Conservation (phyloP, 352 stramenopile genomes). For the Pythium volutum region DNA sequence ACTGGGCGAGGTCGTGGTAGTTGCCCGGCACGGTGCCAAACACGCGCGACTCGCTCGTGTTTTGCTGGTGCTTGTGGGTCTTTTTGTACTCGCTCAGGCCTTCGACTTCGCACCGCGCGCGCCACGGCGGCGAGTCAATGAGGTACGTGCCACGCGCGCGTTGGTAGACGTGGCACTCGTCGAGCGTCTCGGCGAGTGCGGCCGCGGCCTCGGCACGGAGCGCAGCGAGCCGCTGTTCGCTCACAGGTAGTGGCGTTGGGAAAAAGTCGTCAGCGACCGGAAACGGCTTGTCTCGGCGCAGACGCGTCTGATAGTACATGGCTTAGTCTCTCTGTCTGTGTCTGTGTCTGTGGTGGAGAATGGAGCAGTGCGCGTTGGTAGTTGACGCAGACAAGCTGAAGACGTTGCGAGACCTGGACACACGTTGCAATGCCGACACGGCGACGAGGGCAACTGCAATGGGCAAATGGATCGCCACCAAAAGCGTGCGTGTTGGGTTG, state of each 20-base stretch:
- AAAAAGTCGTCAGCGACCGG: conserved; percentile 16
- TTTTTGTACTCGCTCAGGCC: conserved; percentile 19
- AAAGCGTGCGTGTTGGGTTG: neutral
- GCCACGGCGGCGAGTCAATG: conserved; percentile 10
- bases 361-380: neutral
- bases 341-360: neutral
- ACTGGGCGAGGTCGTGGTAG: conserved; percentile 20
- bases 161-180: conserved; percentile 8
- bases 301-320: conserved; percentile 13
- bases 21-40: conserved; percentile 17
- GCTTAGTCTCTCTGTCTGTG: no score
- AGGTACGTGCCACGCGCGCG: conserved; percentile 15
- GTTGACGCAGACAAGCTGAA: no score
- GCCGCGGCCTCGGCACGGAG: conserved; percentile 13
- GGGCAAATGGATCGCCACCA: neutral
- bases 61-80: conserved; percentile 3
- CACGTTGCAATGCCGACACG: no score
- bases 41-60: conserved; percentile 11
- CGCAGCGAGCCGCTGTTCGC: conserved; percentile 1
- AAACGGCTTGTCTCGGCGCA: conserved; percentile 9
- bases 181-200: conserved; percentile 10
- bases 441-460: neutral
- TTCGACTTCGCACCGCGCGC: conserved; percentile 10
- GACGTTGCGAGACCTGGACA: no score
- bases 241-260: conserved; percentile 11